Evolutionary conservation across 305 asterid species (phyloP).

Genomic region (Plantago rigida): DNA sequence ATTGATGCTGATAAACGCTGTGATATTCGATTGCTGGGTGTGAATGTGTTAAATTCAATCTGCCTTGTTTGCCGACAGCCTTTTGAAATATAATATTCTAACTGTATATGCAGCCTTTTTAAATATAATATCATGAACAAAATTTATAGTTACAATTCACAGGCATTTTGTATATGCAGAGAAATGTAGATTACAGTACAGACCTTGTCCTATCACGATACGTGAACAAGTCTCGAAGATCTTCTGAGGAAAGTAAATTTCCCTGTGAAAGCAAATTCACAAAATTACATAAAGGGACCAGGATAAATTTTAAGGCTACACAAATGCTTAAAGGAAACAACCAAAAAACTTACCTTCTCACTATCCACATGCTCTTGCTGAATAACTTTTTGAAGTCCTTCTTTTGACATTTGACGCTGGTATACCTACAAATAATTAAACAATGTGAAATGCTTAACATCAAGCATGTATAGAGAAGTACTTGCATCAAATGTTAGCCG

Average conservation of each 20-base stretch:
- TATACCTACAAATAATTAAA: conserved; percentile 47
- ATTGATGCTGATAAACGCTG: conserved; percentile 19
- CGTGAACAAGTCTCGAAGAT: conserved; percentile 84
- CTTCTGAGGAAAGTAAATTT: conserved; percentile 78
- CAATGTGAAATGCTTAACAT: conserved; percentile 15
- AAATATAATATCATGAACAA: neutral
- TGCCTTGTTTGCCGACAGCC: neutral
- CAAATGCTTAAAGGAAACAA: conserved; percentile 13
- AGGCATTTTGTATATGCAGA: conserved; percentile 9
- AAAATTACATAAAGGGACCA: conserved; percentile 24
- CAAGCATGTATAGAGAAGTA: conserved; percentile 16
- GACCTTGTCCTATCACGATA: conserved; percentile 70
- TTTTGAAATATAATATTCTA: conserved; percentile 9
- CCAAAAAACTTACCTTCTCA: conserved; percentile 43
- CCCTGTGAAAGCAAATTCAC: conserved; percentile 47
- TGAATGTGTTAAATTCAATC: conserved; percentile 15
- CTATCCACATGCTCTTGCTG: conserved; percentile 69
- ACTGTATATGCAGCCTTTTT: too few species aligned
- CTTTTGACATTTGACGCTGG: conserved; percentile 99
- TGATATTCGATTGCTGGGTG: conserved; percentile 13
- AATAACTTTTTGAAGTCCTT: conserved; percentile 91
- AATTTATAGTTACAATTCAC: neutral
- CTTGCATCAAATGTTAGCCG: conserved; percentile 24
- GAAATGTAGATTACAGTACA: conserved; percentile 30
- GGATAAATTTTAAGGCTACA: conserved; percentile 20